Evolutionary conservation across 129 eudicot genomes (phyloP), one percentile per base, ranked within the genome.

Genomic region (Rutidosis leptorrhynchoides): DNA sequence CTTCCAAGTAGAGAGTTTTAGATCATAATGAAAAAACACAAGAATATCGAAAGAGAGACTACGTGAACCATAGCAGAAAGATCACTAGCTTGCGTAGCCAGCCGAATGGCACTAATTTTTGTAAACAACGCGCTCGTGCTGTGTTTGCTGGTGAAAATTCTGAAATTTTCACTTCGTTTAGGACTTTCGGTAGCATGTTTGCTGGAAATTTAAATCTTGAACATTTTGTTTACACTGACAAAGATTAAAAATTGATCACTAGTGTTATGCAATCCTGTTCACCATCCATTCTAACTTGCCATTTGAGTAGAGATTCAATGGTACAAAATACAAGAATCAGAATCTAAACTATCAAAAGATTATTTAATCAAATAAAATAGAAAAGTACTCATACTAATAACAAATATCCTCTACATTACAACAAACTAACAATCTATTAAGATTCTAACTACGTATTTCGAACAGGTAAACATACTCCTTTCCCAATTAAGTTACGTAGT

Each of bases 381-480:
- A 25, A 11, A 24, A 14, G 9, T 3, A 1, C 27, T 60, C n/a
- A 0, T 32, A 61, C 49, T 33, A 33, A 33, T 62, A 62, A 33
- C 17, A 5, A 19, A 62, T 30, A 62, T 62, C 70, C 33, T 30
- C 37, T 48, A 71, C 63, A 33, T 23, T 33, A 23, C 62, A 62
- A 55, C 77, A 51, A 52, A 62, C 26, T 29, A 5, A 32, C 69
- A 30, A 19, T 35, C 69, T 15, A 56, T 28, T 28, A 65, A 24
- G 33, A 30, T 48, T 37, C 5, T 29, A 48, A 45, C 29, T 9
- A 7, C 6, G 27, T 17, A 46, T 48, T 27, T 49, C 3, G 4
- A 28, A 37, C 45, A 37, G 45, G 33, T 24, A 33, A 25, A 21
- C 37, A 10, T 16, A 11, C 0, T 33, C 15, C 23, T 42, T 33